A percentile compares a stretch with the other conserved stretches of the same genome.
Evolutionary conservation across 495 filamentous ascomycete species (phyloP).

Genomic region (Penicillium riverlandense): DNA sequence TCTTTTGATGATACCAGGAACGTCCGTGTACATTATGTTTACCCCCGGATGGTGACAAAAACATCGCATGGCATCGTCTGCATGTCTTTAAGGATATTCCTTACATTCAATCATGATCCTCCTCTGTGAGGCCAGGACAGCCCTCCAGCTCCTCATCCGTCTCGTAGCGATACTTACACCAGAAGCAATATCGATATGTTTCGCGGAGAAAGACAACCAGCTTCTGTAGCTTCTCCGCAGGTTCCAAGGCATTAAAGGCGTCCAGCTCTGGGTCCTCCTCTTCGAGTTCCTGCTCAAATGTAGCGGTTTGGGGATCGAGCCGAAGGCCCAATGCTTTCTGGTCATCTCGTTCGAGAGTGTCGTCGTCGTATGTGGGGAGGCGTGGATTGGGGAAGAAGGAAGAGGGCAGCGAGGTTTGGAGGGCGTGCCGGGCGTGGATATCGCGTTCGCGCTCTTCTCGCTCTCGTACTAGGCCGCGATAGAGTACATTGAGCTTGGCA

Average conservation of each 20-base stretch:
- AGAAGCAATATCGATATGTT: constrained; percentile 82
- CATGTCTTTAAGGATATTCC: constrained; percentile 9
- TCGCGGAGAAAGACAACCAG: constrained; percentile 64
- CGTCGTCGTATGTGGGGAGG: constrained; percentile 46
- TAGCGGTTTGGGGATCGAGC: constrained; percentile 29
- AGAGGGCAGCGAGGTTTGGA: constrained; percentile 55
- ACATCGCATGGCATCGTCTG: neutral
- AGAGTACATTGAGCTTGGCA: constrained; percentile 68
- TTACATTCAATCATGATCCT: constrained; percentile 70
- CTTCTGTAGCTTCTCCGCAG: constrained; percentile 53
- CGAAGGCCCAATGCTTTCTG: constrained; percentile 41
- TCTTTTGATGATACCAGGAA: constrained; percentile 19
- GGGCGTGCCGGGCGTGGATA: constrained; percentile 56
- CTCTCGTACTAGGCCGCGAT: constrained; percentile 62
- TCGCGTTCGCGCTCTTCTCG: constrained; percentile 66
- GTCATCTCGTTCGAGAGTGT: constrained; percentile 50
- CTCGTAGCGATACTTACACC: constrained; percentile 85
- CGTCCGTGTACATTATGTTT: constrained; percentile 18
- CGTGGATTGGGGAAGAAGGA: constrained; percentile 37
- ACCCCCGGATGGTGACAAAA: neutral
- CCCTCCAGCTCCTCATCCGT: constrained; percentile 60
- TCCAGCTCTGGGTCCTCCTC: constrained; percentile 81
- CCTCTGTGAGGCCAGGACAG: constrained; percentile 84
- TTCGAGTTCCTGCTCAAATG: constrained; percentile 62
- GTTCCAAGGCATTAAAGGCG: constrained; percentile 66